Percentiles rank a stretch among this genome's conserved stretches.
Conservation (phyloP, 2,329 filamentous ascomycete genomes). For the Nothopassalora personata region DNA sequence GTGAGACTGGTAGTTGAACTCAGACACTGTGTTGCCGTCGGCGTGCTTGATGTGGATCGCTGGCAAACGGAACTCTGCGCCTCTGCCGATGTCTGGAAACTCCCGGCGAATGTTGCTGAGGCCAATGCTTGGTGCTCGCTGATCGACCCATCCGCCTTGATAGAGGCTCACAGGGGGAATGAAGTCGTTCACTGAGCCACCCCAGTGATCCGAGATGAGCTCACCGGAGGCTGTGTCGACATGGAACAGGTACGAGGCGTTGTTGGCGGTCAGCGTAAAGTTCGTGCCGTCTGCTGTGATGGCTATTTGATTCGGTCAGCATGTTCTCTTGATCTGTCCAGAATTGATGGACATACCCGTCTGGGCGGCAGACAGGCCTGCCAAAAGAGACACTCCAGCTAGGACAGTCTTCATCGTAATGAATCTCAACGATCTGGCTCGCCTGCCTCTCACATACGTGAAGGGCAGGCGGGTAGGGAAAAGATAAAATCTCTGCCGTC, state of each 20-base stretch:
- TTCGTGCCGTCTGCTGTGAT: constrained; percentile 51
- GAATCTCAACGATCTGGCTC: not conserved
- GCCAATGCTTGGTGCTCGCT: constrained; percentile 13
- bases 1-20: constrained; percentile 55
- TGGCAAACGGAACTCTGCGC: constrained; percentile 57
- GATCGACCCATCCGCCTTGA: constrained; percentile 50
- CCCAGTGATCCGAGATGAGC: constrained; percentile 58
- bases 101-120: constrained; percentile 53
- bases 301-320: constrained; percentile 33
- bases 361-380: not conserved
- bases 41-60: constrained; percentile 57
- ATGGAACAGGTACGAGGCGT: constrained; percentile 59
- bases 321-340: not conserved
- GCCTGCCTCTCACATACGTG: not conserved
- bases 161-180: constrained; percentile 39
- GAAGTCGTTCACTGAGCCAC: constrained; percentile 51
- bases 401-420: not conserved
- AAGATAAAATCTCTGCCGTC: not conserved
- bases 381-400: not conserved
- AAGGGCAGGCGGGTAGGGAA: not conserved
- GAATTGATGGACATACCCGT: not conserved
- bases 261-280: constrained; percentile 53
- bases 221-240: constrained; percentile 54
- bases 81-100: constrained; percentile 58
- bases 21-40: constrained; percentile 54